Base-by-base conservation (phyloP, 345 rosid genomes). In the Kernera saxatilis region DNA sequence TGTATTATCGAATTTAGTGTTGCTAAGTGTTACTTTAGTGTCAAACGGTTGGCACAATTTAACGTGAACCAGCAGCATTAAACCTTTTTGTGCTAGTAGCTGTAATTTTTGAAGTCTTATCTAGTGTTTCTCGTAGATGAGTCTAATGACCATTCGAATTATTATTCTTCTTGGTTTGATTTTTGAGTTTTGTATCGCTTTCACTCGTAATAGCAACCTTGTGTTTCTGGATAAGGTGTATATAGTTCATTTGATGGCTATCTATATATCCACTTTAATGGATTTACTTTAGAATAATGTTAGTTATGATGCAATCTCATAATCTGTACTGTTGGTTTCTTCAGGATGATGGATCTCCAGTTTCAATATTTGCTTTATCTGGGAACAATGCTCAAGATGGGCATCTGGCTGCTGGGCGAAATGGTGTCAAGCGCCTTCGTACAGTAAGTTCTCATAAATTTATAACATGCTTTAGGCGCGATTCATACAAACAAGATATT, bases 401-500 rank as follows among this genome's bases (percentile, higher is more conserved):
- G 19, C 98, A 86, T 79, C 72, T 94, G 69, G 92, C 92, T 39
- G 99, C 99, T 26, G 99, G 92, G 32, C 84, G 98, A 27, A 94
- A 94, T 67, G 99, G 99, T 53, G 93, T 94, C 78, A 94, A 91
- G 83, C 97, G 99, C 51, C 98, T 94, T 41, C 99, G 99, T 26
- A 94, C 99, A 6, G 99, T 94, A 86, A 79, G 85, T 26, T 36
- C 17, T 54, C 49, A 13, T 50, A 6, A 22, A 15, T 30, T 44
- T 43, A 53, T 36, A 12, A 18, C 44, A 74, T 60, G 18, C 12
- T 67, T 23, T 30, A 48, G 48, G 78, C 40, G 49, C 1, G 29
- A n/a, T 65, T 57, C 19, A 2, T 10, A 56, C 13, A 27, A 43
- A 46, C 43, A 36, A 18, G 26, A 45, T 23, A 7, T 0, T 13